Evolutionary conservation across 2,329 filamentous ascomycete genomes (phyloP).

Genomic region (Rosellinia necatrix): DNA sequence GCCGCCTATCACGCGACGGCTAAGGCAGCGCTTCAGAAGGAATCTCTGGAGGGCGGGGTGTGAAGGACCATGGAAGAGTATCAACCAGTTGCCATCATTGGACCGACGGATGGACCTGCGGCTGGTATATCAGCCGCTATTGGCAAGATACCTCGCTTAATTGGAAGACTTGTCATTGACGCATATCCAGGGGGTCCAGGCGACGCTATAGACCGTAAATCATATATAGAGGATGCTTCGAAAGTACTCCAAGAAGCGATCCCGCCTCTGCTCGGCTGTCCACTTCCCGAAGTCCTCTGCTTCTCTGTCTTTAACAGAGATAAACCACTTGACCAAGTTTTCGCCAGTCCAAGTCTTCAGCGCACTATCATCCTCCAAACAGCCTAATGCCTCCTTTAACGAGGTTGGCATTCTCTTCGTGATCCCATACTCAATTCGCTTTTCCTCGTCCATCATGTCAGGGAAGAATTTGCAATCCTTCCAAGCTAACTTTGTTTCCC

Average conservation of each 20-base stretch:
- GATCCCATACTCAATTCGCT: background rate
- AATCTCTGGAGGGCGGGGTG: background rate
- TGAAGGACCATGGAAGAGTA: background rate
- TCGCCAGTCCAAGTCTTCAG: background rate
- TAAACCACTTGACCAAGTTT: conserved; percentile 7
- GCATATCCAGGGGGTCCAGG: background rate
- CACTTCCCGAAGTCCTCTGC: conserved; percentile 9
- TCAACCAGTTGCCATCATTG: background rate
- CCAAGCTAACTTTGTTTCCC: conserved; percentile 5
- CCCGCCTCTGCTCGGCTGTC: conserved; percentile 5
- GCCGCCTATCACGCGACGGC: background rate
- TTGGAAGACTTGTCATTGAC: background rate
- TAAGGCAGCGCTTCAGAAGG: background rate
- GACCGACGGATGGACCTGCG: background rate
- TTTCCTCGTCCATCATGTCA: background rate
- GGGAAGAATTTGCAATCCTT: conserved; percentile 18
- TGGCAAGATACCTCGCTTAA: background rate
- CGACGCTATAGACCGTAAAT: too few species aligned
- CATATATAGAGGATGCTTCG: too few species aligned
- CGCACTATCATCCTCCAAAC: background rate
- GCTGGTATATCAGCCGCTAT: background rate
- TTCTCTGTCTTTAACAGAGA: conserved; percentile 16
- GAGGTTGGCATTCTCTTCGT: conserved; percentile 2
- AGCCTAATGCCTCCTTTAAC: conserved; percentile 7
- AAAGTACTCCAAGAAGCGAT: conserved; percentile 14